Evolutionary conservation across 2,329 filamentous ascomycete genomes (phyloP), one percentile per base, ranked within the genome.

Genomic region (Epichloe coenophiala): DNA sequence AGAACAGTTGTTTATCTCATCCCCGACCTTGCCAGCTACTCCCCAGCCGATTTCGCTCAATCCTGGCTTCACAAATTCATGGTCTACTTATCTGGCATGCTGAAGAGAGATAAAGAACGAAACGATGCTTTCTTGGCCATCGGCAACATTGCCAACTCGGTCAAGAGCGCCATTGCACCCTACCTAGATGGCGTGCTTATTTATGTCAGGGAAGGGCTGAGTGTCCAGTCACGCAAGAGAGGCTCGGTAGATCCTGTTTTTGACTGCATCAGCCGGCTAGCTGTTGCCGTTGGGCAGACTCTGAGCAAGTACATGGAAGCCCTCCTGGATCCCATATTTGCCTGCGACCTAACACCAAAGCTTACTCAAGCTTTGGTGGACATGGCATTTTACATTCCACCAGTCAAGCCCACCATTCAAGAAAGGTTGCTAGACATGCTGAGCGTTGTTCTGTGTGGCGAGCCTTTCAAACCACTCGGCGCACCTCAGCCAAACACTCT

Each of bases 221-320:
- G 86, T 54, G 69, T 89, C 37, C 88, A 89, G 68, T 88, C 88
- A 59, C 72, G 78, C 33, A 81, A 78, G 61, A 69, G 77, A 54
- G 76, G 77, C 33, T 78, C 78, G 2, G 80, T 84, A 19, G 81
- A 84, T 56, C 89, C 91, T 0, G 91, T 97, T 54, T 97, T 97
- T 60, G 88, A 95, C 67, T 98, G 93, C 67, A 94, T 98, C 64
- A 98, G 94, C 65, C 90, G 95, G 71, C 78, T 98, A 48, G 89
- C 93, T 1, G 85, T 95, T 44, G 93, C 93, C 3, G 93, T 97
- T 33, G 93, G 93, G 1, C 93, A 98, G 69, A 93, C 91, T 0
- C 74, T 98, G 49, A 97, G 88, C 75, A 98, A 97, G 68, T 96
- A 97, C 64, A 96, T 98, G 82, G 90, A 96, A 63, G 87, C 90